Percentiles rank a stretch among this genome's conserved stretches.
Conservation (phyloP, 225 moss, liverwort and hornwort species). For the Sphagnum tenellum region DNA sequence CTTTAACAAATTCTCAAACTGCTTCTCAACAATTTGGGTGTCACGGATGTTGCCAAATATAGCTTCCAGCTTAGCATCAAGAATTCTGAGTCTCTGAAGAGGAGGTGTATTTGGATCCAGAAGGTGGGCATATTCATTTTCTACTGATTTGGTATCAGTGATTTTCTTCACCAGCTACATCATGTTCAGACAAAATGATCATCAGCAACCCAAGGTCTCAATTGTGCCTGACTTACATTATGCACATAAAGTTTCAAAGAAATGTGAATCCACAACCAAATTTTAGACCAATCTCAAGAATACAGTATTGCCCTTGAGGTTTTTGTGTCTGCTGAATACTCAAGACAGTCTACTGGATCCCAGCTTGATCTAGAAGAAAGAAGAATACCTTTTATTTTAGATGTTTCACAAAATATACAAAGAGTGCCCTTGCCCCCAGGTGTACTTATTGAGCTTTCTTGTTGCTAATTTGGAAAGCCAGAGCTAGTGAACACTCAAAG, state of each 20-base stretch:
- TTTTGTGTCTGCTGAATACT: background rate
- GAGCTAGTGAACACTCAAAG: too few relatives aligned
- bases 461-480: too few relatives aligned
- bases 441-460: too few relatives aligned
- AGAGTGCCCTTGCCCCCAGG: background rate
- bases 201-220: background rate
- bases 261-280: too few relatives aligned
- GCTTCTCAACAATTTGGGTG: constrained; percentile 23
- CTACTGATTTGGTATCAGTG: constrained; percentile 30
- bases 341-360: background rate
- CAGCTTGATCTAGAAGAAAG: too few relatives aligned
- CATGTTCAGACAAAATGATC: background rate
- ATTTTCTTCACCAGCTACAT: constrained; percentile 32
- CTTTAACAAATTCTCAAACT: constrained; percentile 29
- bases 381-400: too few relatives aligned
- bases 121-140: constrained; percentile 24
- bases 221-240: too few relatives aligned
- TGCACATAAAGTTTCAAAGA: too few relatives aligned
- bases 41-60: constrained; percentile 24
- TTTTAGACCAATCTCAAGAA: too few relatives aligned
- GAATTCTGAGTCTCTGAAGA: constrained; percentile 19
- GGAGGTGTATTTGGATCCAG: constrained; percentile 46
- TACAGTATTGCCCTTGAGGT: background rate
- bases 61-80: constrained; percentile 18
- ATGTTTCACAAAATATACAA: background rate